Percentiles rank a stretch among this genome's conserved stretches.
phyloP scores from a whole-genome alignment of 257 asterid species.

The Cruciata laevipes region DNA sequence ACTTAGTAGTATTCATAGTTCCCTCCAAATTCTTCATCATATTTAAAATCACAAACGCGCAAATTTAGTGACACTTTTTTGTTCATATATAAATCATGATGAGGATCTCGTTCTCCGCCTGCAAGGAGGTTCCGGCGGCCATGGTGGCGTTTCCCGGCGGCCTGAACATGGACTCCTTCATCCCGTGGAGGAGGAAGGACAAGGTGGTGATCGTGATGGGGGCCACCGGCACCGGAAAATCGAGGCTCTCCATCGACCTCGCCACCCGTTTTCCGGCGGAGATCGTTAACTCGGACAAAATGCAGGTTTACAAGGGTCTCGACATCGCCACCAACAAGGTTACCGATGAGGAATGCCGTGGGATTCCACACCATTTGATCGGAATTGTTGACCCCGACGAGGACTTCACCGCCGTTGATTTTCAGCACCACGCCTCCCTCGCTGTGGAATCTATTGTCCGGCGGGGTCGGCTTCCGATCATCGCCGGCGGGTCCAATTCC shows the following conservation, averaged over 20 bases:
- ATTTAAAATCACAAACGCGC: not conserved
- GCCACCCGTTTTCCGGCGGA: constrained; percentile 64
- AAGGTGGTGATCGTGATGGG: constrained; percentile 74
- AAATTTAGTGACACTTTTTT: not conserved
- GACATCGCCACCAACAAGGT: constrained; percentile 57
- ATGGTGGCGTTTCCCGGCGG: constrained; percentile 48
- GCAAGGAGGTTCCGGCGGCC: constrained; percentile 47
- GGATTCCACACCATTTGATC: constrained; percentile 65
- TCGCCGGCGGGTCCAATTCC: constrained; percentile 85
- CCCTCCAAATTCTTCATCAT: constrained; percentile 8
- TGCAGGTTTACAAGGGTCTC: constrained; percentile 62
- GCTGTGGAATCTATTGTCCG: constrained; percentile 36
- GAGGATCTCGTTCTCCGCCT: constrained; percentile 30
- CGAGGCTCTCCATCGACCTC: constrained; percentile 69
- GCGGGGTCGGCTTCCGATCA: constrained; percentile 51
- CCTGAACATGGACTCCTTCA: constrained; percentile 43
- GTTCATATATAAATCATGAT: not conserved
- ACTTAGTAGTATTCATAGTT: not conserved
- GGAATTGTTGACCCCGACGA: constrained; percentile 41
- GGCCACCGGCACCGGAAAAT: constrained; percentile 80
- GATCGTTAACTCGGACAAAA: constrained; percentile 70
- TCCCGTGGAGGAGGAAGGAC: constrained; percentile 47
- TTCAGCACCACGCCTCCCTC: constrained; percentile 39
- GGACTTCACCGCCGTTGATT: constrained; percentile 53
- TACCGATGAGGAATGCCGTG: constrained; percentile 46